A percentile compares a stretch with the other conserved stretches of the same genome.
Conservation (phyloP, 164 flowering plant genomes). For the Euptelea pleiosperma region DNA sequence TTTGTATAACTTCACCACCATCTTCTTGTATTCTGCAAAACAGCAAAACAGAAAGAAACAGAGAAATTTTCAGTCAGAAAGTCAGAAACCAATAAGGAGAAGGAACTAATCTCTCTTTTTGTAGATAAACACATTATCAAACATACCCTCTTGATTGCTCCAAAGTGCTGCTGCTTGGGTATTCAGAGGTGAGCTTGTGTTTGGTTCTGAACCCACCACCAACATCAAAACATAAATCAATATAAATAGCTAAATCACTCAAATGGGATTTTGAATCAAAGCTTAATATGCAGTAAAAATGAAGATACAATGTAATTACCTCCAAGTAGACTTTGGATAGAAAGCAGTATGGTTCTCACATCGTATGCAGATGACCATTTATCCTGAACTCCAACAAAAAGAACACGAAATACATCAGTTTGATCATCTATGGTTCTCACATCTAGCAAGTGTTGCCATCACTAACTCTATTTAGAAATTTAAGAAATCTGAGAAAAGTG, state of each 20-base stretch:
- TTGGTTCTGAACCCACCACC: constrained; percentile 68
- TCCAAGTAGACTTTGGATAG: constrained; percentile 92
- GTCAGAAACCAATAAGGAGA: too few relatives aligned
- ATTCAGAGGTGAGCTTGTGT: constrained; percentile 84
- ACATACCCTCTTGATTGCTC: constrained; percentile 82
- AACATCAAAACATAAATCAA: neutral
- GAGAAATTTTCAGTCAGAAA: neutral
- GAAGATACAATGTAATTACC: constrained; percentile 13
- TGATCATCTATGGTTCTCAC: too few relatives aligned
- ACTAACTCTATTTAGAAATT: too few relatives aligned
- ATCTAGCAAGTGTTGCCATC: too few relatives aligned
- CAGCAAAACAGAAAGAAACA: neutral
- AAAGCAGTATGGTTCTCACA: constrained; percentile 77
- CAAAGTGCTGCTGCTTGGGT: constrained; percentile 85
- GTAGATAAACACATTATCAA: too few relatives aligned
- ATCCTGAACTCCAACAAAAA: constrained; percentile 42
- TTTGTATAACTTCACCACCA: constrained; percentile 75
- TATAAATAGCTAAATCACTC: neutral
- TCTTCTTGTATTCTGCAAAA: constrained; percentile 78
- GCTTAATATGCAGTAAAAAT: too few relatives aligned
- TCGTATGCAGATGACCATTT: constrained; percentile 99
- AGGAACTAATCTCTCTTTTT: too few relatives aligned
- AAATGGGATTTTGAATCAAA: neutral
- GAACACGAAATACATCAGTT: neutral
- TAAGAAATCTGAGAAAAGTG: too few relatives aligned